These are phyloP conservation scores for Flaveria sonorensis DNA, from an alignment of 129 eudicot genomes.

Conservation along the genomic window DNA sequence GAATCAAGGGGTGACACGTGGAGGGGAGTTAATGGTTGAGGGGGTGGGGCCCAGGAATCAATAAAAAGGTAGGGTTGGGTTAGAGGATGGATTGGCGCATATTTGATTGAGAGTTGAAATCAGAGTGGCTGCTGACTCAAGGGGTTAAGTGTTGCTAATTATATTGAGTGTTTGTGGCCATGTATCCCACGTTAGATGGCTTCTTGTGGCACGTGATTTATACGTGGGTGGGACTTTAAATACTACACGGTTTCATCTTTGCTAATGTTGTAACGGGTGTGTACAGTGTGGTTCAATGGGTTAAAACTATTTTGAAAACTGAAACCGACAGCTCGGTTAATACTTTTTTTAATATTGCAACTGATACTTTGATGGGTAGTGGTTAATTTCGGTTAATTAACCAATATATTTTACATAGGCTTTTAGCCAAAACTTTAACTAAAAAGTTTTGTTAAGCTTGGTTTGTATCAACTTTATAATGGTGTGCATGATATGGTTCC, in stretches of 20 bases:
- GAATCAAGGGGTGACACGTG: conserved; percentile 69
- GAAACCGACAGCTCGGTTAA: too few species aligned
- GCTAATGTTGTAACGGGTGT: too few species aligned
- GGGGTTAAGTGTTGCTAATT: conserved; percentile 17
- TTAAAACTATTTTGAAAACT: too few species aligned
- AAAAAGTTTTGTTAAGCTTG: too few species aligned
- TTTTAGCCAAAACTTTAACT: too few species aligned
- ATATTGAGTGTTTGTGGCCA: conserved; percentile 30
- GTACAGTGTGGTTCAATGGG: too few species aligned
- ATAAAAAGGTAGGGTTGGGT: conserved; percentile 9
- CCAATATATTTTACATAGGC: too few species aligned
- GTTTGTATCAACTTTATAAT: too few species aligned
- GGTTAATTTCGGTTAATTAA: too few species aligned
- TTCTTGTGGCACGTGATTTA: conserved; percentile 27
- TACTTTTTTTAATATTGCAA: too few species aligned
- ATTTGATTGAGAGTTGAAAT: conserved; percentile 32
- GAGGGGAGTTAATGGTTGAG: conserved; percentile 49
- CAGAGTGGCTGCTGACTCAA: conserved; percentile 30
- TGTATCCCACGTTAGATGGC: conserved; percentile 31
- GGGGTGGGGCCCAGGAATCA: conserved; percentile 42
- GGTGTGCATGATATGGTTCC: too few species aligned
- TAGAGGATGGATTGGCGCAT: conserved; percentile 27
- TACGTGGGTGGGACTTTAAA: conserved; percentile 8
- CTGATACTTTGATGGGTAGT: too few species aligned
- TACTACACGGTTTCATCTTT: not conserved